Evolutionary conservation across 148 eudicot species (phyloP), one percentile per base, ranked within the genome.

Genomic region (Persicaria tinctoria): DNA sequence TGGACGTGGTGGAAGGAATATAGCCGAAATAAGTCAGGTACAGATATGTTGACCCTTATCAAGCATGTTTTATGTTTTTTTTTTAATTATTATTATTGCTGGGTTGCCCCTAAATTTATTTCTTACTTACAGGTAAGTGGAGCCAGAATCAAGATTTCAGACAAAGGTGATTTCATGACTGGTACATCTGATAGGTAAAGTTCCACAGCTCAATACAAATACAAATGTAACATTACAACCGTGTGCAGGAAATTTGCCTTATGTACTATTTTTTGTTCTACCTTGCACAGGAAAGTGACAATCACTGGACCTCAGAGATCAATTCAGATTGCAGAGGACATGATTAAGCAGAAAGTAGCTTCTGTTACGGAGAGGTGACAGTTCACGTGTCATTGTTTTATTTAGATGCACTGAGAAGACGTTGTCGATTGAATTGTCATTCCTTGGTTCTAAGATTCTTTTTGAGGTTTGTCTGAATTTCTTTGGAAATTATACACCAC

Each of bases 111-210:
- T 46, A 27, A 38, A 63, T 4, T 38, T 63, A 1, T 11, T 9
- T 76, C 20, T 54, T 51, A 63, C 76, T 60, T 83, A 85, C 94
- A 95, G 99, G 80, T 71, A 75, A 95, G 97, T 78, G 99, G 99
- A 68, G 92, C 97, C 32, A 92, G 90, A 84, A 86, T 95, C 70
- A 95, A 92, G 90, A 90, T 95, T 78, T 95, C 99, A 50, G 96
- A 95, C 70, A 81, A 92, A 77, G 96, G 96, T 57, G 99, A 92
- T 90, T 95, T 89, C 87, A 85, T 95, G 86, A 77, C 97, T 41
- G 99, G 97, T 83, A 95, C 99, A 81, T 79, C 91, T 6, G 88
- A 95, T 69, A 92, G 99, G 99, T 95, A 90, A 51, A 69, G 18
- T 68, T 2, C 16, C 23, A 8, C 11, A 0, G 71, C 12, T 3